Conservation (phyloP, 1,284 basidiomycete species). For the Cystobasidium pallidum region DNA sequence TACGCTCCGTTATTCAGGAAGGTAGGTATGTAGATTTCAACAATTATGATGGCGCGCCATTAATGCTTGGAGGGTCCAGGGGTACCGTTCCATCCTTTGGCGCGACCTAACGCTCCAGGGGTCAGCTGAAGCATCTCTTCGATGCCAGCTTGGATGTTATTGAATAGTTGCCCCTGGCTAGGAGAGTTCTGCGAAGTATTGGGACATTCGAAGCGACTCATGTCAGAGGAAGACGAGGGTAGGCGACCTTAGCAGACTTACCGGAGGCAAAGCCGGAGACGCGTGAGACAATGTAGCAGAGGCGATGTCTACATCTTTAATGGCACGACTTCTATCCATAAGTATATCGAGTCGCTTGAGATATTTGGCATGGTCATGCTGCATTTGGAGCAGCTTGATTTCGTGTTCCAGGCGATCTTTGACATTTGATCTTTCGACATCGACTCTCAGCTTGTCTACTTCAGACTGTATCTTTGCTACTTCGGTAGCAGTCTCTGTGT, state of each 20-base stretch:
- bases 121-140: constrained; percentile 25
- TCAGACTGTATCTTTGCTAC: constrained; percentile 20
- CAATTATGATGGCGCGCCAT: neutral
- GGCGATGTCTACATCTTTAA: constrained; percentile 27
- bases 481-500: constrained; percentile 1
- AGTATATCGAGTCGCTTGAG: constrained; percentile 28
- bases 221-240: no score
- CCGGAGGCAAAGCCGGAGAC: neutral
- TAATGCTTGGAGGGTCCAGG: constrained; percentile 15
- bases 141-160: constrained; percentile 13
- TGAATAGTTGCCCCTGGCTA: constrained; percentile 8
- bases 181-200: constrained; percentile 2
- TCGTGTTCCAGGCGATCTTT: constrained; percentile 26
- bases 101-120: constrained; percentile 12
- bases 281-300: constrained; percentile 1
- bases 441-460: neutral
- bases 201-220: neutral
- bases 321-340: constrained; percentile 16
- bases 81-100: constrained; percentile 1
- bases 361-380: constrained; percentile 24
- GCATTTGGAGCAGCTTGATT: constrained; percentile 14
- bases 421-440: constrained; percentile 6
- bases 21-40: neutral
- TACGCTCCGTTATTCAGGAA: neutral
- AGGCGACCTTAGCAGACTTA: neutral